Evolutionary conservation across 2,329 filamentous ascomycete genomes (phyloP).

Genomic region (Pseudocercospora fijiensis): DNA sequence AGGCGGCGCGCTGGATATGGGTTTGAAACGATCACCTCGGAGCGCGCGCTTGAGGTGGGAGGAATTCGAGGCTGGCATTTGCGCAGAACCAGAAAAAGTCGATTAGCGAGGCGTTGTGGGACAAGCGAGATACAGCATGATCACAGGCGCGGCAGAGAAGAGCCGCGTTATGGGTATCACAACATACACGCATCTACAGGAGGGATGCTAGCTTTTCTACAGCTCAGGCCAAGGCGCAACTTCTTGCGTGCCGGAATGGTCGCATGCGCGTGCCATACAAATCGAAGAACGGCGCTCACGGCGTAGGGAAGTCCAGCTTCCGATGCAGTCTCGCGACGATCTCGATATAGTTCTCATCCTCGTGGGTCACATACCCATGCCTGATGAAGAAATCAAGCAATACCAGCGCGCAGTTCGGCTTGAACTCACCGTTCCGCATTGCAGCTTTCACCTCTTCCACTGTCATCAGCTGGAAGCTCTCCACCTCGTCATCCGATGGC

Average conservation of each 20-base stretch:
- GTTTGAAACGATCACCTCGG: not conserved
- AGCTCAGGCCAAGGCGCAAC: not conserved
- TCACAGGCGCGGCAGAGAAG: conserved; percentile 1
- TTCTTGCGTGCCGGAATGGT: not conserved
- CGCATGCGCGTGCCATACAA: not conserved
- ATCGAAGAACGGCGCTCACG: conserved; percentile 28
- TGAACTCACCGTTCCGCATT: conserved; percentile 73
- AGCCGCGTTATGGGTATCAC: conserved; percentile 19
- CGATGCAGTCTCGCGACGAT: conserved; percentile 76
- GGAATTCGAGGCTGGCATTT: not conserved
- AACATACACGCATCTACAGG: conserved; percentile 7
- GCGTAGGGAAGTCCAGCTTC: conserved; percentile 69
- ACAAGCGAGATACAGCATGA: not conserved
- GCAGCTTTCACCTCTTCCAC: conserved; percentile 73
- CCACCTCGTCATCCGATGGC: conserved; percentile 86
- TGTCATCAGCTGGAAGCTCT: conserved; percentile 74
- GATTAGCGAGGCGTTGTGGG: conserved; percentile 36
- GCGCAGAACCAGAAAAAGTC: not conserved
- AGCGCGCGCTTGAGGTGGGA: not conserved
- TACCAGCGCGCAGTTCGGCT: conserved; percentile 85
- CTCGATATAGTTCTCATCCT: conserved; percentile 74
- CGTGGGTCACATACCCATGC: conserved; percentile 73
- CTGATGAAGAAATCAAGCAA: conserved; percentile 87
- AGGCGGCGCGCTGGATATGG: conserved; percentile 1
- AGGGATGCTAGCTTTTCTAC: not conserved